Evolutionary conservation across 2,329 filamentous ascomycete genomes (phyloP), one percentile per base, ranked within the genome.

Genomic region (Mycosphaerella arachidis): DNA sequence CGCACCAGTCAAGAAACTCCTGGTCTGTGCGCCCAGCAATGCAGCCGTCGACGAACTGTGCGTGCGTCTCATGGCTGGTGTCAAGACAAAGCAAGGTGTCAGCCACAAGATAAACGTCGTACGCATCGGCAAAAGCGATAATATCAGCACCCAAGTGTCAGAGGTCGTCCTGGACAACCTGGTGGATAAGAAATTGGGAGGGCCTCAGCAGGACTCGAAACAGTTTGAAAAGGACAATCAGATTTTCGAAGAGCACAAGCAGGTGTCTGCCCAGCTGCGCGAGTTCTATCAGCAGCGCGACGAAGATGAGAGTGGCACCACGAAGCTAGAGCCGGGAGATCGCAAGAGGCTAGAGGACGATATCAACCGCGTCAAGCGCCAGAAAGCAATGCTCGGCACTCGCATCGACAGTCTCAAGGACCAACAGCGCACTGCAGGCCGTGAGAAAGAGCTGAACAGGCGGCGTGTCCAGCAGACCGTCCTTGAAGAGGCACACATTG

Each of bases 21-120:
- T 99, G 29, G 91, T 99, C 27, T 99, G 94, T 71, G 94, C 94
- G n/a, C 94, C 94, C 13, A 97, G 92, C 81, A 99, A 99, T 74
- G 94, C 94, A 6, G 94, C 94, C 33, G 94, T 99, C 6, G 94
- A 99, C 73, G 94, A 99, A 74, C 74, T 99, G 63, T 94, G 99
- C 18, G 86, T 97, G 74, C 88, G 94, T 77, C 83, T 99, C 70
- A 97, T 96, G 76, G 80, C 85, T 56, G 94, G 94, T 4, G 83
- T 99, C 55, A 93, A 87, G 70, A 92, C 91, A 0, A 81, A 84
- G 60, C 84, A 83, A 48, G 93, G 94, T 1, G 82, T 86, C 30
- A 79, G 81, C 12, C 87, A 90, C 66, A 89, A 90, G 65, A 84
- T 97, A 70, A 92, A 91, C 52, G 90, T 99, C 20, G 84, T 99